Conservation (phyloP, 2,329 filamentous ascomycete genomes). For the Cordyceps tenuipes region DNA sequence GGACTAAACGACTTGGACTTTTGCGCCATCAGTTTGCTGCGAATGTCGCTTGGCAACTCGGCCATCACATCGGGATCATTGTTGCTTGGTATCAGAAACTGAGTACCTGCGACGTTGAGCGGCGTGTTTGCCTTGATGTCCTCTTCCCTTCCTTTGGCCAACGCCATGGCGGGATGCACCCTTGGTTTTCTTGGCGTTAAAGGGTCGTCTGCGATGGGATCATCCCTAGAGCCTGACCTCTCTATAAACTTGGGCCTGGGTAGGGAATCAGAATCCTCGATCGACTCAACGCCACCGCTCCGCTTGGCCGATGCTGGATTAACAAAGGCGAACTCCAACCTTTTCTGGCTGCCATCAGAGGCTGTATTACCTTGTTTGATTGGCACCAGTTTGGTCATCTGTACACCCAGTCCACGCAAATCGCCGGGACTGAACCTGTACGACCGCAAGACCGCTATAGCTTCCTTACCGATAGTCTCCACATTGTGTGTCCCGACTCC, state of each 20-base stretch:
- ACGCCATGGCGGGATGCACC: slow-evolving; percentile 43
- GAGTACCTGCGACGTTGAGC: slow-evolving; percentile 75
- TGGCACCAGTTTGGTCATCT: slow-evolving; percentile 86
- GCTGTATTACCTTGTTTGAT: slow-evolving; percentile 52
- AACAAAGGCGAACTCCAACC: slow-evolving; percentile 59
- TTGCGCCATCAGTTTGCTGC: slow-evolving; percentile 62
- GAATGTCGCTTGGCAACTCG: slow-evolving; percentile 77
- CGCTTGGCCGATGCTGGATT: slow-evolving; percentile 32
- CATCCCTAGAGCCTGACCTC: slow-evolving; percentile 26
- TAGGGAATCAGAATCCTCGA: slow-evolving; percentile 40
- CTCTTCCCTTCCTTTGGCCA: slow-evolving; percentile 39
- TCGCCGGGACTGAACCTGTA: slow-evolving; percentile 85
- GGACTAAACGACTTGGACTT: slow-evolving; percentile 22
- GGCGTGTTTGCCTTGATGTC: slow-evolving; percentile 54
- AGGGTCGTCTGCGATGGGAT: slow-evolving; percentile 49
- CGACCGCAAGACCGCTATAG: slow-evolving; percentile 71
- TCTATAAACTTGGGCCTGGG: slow-evolving; percentile 24
- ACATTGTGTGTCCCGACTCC: slow-evolving; percentile 75
- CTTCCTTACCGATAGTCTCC: slow-evolving; percentile 67
- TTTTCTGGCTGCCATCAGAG: slow-evolving; percentile 68
- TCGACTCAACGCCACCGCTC: slow-evolving; percentile 34
- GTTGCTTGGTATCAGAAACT: slow-evolving; percentile 83
- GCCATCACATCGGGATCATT: slow-evolving; percentile 74
- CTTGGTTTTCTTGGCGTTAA: slow-evolving; percentile 45
- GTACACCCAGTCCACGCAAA: slow-evolving; percentile 82